Percentiles rank a stretch among this genome's conserved stretches.
Conservation (phyloP, 2,329 filamentous ascomycete genomes). For the Pleochaeta shiraiana region DNA sequence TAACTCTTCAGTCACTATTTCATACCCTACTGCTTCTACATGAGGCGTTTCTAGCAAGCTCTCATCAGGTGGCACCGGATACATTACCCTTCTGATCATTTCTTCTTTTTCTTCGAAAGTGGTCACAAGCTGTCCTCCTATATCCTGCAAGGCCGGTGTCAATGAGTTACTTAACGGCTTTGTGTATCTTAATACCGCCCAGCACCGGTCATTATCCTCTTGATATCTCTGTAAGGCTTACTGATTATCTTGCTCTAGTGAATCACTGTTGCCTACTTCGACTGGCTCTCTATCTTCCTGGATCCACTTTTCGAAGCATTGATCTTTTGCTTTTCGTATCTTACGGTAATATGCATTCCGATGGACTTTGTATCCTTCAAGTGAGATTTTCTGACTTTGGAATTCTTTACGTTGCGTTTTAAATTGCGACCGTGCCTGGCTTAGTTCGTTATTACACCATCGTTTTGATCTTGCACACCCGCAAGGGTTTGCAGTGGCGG, state of each 20-base stretch:
- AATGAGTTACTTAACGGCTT: neutral
- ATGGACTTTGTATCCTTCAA: neutral
- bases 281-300: neutral
- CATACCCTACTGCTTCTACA: neutral
- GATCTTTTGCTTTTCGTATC: neutral
- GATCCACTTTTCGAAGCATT: neutral
- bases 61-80: neutral
- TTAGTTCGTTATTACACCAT: neutral
- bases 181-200: neutral
- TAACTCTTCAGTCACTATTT: neutral
- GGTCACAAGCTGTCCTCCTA: neutral
- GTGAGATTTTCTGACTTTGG: neutral
- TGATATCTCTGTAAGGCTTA: neutral
- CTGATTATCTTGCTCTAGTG: neutral
- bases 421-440: neutral
- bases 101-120: conserved; percentile 4
- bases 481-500: neutral
- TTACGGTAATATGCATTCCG: neutral
- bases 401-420: neutral
- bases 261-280: neutral
- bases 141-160: neutral
- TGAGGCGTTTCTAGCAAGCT: too few relatives aligned
- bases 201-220: neutral
- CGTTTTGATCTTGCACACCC: neutral
- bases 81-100: conserved; percentile 2